Base-by-base conservation (phyloP, 1,284 basidiomycete genomes). In the Xerocomus nothofagi region DNA sequence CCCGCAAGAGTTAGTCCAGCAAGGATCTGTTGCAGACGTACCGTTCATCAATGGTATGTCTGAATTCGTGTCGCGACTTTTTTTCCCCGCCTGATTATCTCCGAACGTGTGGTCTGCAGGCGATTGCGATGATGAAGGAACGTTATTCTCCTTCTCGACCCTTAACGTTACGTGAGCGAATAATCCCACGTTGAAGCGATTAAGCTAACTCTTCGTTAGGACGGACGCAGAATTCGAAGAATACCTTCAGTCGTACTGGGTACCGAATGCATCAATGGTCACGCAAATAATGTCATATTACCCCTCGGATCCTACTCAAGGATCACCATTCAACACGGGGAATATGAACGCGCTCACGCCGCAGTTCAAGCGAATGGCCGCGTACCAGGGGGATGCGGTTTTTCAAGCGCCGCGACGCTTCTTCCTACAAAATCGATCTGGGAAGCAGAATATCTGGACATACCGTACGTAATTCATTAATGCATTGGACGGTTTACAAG, bases 361-460 rank as follows among this genome's bases (percentile, higher is more conserved):
- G 0, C 71, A 82, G 51, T 82, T 69, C 66, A 81, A 83, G 61
- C 69, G 81, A 20, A 56, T 82, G 2, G 73, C 81, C 8, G 69
- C 79, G 0, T 61, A 83, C 51, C 69, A 70, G 36, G 81, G 80
- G 0, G 82, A 84, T 51, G 60, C 70, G 1, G 67, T 76, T 1
- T 82, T 84, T 66, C 79, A 82, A 47, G 78, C 71, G 0, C 76
- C 79, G 3, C 68, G 80, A n/a, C 65, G 79, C 15, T 76, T 77
- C 63, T 72, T 83, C 54, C 56, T 39, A 2, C 21, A 40, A 7
- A 39, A 18, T 24, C 32, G 3, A 43, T 43, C 33, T 6, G 23
- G 33, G n/a, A 43, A 43, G 17, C 41, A 43, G 41, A 43, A 5
- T 6, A 39, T 43, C 8, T 43, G 33, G 41, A 24, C 34, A 2